Evolutionary conservation across 805 yeast genomes (phyloP), one percentile per base, ranked within the genome.

Genomic region (Starmerella etchellsii): DNA sequence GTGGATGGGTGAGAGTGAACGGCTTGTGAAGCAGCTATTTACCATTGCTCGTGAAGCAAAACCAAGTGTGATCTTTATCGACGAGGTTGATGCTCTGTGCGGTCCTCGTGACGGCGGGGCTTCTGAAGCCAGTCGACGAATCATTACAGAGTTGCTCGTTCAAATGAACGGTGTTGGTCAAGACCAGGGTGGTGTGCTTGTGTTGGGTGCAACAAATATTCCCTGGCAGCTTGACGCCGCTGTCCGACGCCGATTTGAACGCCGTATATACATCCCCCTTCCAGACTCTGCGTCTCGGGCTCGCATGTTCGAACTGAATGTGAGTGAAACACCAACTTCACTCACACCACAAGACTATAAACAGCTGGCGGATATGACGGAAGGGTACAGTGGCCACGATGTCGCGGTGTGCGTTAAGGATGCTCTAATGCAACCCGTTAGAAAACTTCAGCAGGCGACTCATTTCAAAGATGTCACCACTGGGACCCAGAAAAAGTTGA

Each of bases 211-310:
- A 2, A 91, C 98, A 7, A 91, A 91, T 60, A 91, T 91, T 46
- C 98, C 98, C 16, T 91, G 98, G 98, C 96, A 88, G 64, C 68
- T 91, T 51, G 98, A 91, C 61, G 84, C 96, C 34, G 99, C 98
- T 7, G 83, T 91, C 36, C 74, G 98, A 61, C 78, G 99, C 65
- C 78, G 98, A 61, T 91, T 91, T 55, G 98, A 91, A 61, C 76
- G 81, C 52, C 76, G 98, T 64, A 91, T 91, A 45, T 91, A 91
- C 59, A 91, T 91, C 47, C 80, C 98, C 3, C 68, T 91, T 42
- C 99, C 99, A 0, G 98, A 91, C 45, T 72, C 73, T n/a, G 85
- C 82, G 46, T 94, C 95, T 3, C 70, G 99, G 51, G 73, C 84
- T 10, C 78, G 76, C 47, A 88, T 91, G 97, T 91, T 91, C 64